phyloP scores from a whole-genome alignment of 2,329 filamentous ascomycete species.

The Huntiella bhutanensis region DNA sequence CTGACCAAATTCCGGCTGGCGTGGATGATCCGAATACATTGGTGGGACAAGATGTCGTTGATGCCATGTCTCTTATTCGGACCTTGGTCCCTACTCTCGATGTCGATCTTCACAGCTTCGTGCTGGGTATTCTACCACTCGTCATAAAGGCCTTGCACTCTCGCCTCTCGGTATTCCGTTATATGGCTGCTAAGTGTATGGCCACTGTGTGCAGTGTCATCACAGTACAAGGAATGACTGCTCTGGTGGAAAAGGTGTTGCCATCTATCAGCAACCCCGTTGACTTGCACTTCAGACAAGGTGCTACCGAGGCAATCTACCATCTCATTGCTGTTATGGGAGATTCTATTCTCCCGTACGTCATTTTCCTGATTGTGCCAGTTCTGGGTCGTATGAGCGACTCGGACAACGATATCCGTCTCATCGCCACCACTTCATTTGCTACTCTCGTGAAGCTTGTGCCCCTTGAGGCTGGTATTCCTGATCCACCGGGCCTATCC shows the following conservation, averaged over 20 bases:
- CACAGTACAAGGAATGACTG: slow-evolving; percentile 85
- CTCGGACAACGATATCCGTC: slow-evolving; percentile 83
- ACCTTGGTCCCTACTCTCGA: slow-evolving; percentile 86
- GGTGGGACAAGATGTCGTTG: slow-evolving; percentile 80
- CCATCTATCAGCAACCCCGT: slow-evolving; percentile 81
- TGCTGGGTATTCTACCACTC: slow-evolving; percentile 66
- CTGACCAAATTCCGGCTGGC: slow-evolving; percentile 45
- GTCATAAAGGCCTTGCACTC: slow-evolving; percentile 79
- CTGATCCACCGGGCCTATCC: slow-evolving; percentile 83
- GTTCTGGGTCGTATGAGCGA: slow-evolving; percentile 97
- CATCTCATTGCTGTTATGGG: slow-evolving; percentile 98
- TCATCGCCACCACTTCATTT: slow-evolving; percentile 91
- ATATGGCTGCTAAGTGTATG: slow-evolving; percentile 92
- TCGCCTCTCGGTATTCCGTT: slow-evolving; percentile 76
- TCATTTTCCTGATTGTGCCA: slow-evolving; percentile 96
- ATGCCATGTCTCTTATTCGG: slow-evolving; percentile 80
- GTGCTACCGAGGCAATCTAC: slow-evolving; percentile 86
- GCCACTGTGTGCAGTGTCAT: slow-evolving; percentile 96
- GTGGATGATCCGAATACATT: slow-evolving; percentile 55
- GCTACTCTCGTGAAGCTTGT: slow-evolving; percentile 94
- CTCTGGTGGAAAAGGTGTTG: slow-evolving; percentile 78
- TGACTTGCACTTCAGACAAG: slow-evolving; percentile 77
- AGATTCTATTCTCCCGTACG: slow-evolving; percentile 84
- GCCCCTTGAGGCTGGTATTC: slow-evolving; percentile 89
- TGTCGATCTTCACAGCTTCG: slow-evolving; percentile 52